Evolutionary conservation across 441 rosid species (phyloP), one percentile per base, ranked within the genome.

Genomic region (Euphorbia celastroides): DNA sequence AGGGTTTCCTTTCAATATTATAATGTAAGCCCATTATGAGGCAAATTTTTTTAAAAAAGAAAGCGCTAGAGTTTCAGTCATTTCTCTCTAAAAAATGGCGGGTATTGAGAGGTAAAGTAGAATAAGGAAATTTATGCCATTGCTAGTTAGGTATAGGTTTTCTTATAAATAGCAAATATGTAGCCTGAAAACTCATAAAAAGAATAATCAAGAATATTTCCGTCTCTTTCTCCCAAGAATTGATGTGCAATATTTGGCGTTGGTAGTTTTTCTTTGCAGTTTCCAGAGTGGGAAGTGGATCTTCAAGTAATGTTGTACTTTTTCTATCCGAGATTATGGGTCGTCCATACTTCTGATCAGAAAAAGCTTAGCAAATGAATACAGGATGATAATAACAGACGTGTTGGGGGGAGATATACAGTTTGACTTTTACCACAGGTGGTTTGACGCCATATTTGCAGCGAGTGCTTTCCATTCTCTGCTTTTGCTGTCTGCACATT

Each of bases 271-370:
- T 96, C 93, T 96, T 93, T 85, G 98, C 98, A 51, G 96, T 96
- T 36, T 96, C 99, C 51, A 88, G 96, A 75, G 96, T 83, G 19
- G 98, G 99, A 65, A 90, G 99, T 80, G 99, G 98, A 75, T 96
- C 99, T 63, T 96, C 97, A 65, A 96, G 99, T 88, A 93, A 93
- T 9, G 97, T 93, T 65, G 97, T 96, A 60, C 97, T 90, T 54
- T 96, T 96, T 72, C 84, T 93, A 31, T 89, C 99, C 0, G 99
- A 96, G 78, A 92, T 93, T 62, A 96, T 96, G 99, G 99, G 99
- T 96, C 98, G 38, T 96, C 98, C 42, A 96, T 90, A 80, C 98
- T 93, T 65, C 78, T 96, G 80, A 96, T 96, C 77, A 83, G 98
- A 72, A 96, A 96, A 86, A 93, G 97, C 79, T 87, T 96, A 77